Evolutionary conservation across 2,329 filamentous ascomycete genomes (phyloP), one percentile per base, ranked within the genome.

Genomic region (Colletotrichum scovillei): DNA sequence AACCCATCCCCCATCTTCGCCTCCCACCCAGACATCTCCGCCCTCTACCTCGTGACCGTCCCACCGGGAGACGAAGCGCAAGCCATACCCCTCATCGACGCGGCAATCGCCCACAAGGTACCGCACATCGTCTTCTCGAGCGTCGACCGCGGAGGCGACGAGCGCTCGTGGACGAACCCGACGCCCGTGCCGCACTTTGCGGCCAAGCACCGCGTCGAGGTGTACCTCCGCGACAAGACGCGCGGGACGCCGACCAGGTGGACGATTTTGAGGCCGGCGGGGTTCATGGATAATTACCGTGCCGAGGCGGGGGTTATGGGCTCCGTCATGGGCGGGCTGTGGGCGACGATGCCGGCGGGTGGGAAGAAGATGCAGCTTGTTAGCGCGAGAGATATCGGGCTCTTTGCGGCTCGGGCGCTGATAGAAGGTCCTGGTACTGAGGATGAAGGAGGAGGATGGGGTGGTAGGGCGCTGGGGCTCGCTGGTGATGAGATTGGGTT

Each of bases 61-160:
- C 78, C 78, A 1, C 77, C 77, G 0, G 69, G 75, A 2, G 78
- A 80, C 4, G 77, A 80, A 22, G 63, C 53, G 0, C 78, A 79
- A 12, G 77, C 77, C 0, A 14, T 76, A 0, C 77, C 78, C 2
- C 72, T 80, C 0, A 77, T 80, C n/a, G 76, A 79, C 30, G 75
- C 74, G 2, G 77, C 77, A 1, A 24, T 73, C 3, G 60, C 71
- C 26, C 12, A 42, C 0, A 32, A 59, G n/a, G 63, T 79, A 7
- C 73, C 78, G 0, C 78, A 78, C 28, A 89, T 78, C 52, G 77
- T 78, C 28, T 78, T 78, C 16, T 74, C 73, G 5, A 76, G 76
- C 22, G 76, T 78, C 28, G 77, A 78, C 11, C 75, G 76, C 2
- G 76, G 76, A 11, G 77, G 77, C 9, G 75, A 78, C 26, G 65